Evolutionary conservation across 257 asterid genomes (phyloP).

Genomic region (Solanum tacnaense): DNA sequence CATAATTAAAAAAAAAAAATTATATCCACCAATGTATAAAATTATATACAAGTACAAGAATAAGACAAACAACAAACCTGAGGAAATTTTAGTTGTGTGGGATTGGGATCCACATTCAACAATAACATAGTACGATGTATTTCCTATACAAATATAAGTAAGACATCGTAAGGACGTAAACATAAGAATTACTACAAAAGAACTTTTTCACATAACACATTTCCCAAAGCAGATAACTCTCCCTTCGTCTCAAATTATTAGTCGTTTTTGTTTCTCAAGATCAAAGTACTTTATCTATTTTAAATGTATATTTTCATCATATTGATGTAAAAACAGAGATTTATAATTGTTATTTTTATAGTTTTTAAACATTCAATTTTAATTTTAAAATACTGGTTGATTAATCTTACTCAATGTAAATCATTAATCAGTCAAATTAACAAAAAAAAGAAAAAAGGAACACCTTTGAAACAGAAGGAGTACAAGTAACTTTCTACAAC

Average conservation of each 20-base stretch:
- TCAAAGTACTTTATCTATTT: no score
- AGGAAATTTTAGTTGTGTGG: slow-evolving; percentile 46
- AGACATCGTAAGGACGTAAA: not conserved
- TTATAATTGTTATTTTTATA: no score
- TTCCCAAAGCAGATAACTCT: no score
- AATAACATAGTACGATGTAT: slow-evolving; percentile 44
- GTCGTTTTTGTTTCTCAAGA: no score
- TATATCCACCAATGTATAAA: not conserved
- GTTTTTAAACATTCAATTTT: not conserved
- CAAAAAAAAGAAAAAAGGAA: not conserved
- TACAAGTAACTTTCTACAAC: not conserved
- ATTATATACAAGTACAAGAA: not conserved
- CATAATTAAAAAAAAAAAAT: not conserved
- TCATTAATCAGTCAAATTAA: not conserved
- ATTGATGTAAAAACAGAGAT: no score
- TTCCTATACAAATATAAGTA: slow-evolving; percentile 23
- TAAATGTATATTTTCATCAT: no score
- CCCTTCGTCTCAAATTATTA: no score
- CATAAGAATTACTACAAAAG: not conserved
- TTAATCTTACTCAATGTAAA: not conserved
- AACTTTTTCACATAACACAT: no score
- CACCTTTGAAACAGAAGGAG: not conserved
- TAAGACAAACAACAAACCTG: slow-evolving; percentile 22
- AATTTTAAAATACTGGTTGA: not conserved
- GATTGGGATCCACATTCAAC: slow-evolving; percentile 58